Percentiles rank a stretch among this genome's conserved stretches.
These are phyloP conservation scores for Hevea brasiliensis DNA, from an alignment of 345 rosid genomes.

Conservation along the genomic window DNA sequence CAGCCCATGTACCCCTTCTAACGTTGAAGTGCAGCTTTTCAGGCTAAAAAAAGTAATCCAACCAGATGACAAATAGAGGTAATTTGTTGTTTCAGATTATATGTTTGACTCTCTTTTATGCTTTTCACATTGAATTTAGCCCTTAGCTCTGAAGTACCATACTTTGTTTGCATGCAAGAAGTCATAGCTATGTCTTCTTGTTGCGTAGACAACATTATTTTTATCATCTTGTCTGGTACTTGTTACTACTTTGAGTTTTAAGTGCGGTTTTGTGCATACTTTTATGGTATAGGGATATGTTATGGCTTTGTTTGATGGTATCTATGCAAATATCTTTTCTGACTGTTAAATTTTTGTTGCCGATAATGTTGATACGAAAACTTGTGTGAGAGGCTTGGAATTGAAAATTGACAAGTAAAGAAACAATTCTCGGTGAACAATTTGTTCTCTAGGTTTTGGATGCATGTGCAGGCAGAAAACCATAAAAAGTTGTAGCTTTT, in stretches of 20 bases:
- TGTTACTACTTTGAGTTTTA: background rate
- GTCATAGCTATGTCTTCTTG: background rate
- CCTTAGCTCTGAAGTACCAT: background rate
- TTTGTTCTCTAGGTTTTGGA: conserved; percentile 68
- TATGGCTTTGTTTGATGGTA: background rate
- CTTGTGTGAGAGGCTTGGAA: conserved; percentile 78
- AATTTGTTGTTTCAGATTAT: too few relatives aligned
- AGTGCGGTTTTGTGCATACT: background rate
- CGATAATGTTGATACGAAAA: conserved; percentile 34
- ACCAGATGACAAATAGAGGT: too few relatives aligned
- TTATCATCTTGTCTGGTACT: background rate
- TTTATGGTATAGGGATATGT: background rate
- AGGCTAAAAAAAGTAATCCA: too few relatives aligned
- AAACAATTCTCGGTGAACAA: conserved; percentile 62
- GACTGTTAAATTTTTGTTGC: conserved; percentile 1
- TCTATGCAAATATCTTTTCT: background rate
- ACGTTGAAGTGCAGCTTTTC: too few relatives aligned
- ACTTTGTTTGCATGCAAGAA: background rate
- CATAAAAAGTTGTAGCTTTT: conserved; percentile 59
- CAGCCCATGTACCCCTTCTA: too few relatives aligned
- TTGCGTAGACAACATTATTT: background rate
- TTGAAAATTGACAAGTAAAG: conserved; percentile 81
- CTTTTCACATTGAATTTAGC: background rate
- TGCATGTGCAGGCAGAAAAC: conserved; percentile 69
- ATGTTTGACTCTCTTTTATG: too few relatives aligned